These are phyloP conservation scores for Suillus subalutaceus DNA, from an alignment of 768 basidiomycete species.

Conservation along the genomic window DNA sequence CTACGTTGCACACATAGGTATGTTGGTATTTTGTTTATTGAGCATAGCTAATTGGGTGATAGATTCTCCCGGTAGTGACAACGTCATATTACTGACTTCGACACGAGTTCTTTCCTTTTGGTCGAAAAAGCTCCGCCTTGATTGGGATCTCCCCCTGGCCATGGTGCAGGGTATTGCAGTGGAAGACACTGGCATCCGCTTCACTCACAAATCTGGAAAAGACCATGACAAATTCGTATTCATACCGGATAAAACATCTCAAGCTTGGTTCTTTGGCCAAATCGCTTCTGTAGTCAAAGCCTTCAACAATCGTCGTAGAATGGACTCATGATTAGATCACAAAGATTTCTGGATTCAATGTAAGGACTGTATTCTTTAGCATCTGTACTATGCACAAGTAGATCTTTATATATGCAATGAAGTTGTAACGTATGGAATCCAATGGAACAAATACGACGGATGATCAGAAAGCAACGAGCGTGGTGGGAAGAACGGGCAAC, in stretches of 20 bases:
- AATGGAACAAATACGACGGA: slow-evolving; percentile 29
- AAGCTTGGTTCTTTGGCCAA: slow-evolving; percentile 81
- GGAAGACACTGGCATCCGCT: slow-evolving; percentile 89
- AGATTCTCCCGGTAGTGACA: slow-evolving; percentile 83
- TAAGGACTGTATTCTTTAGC: slow-evolving; percentile 25
- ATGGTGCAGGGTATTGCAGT: slow-evolving; percentile 87
- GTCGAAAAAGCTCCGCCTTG: slow-evolving; percentile 80
- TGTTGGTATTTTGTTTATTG: slow-evolving; percentile 26
- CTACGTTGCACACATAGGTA: slow-evolving; percentile 93
- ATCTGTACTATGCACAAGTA: slow-evolving; percentile 26
- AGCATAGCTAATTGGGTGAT: slow-evolving; percentile 17
- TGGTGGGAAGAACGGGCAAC: slow-evolving; percentile 18
- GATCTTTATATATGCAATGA: slow-evolving; percentile 29
- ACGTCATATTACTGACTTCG: slow-evolving; percentile 78
- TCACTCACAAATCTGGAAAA: slow-evolving; percentile 77
- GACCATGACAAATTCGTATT: slow-evolving; percentile 77
- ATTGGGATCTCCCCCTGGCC: slow-evolving; percentile 90
- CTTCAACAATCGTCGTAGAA: slow-evolving; percentile 73
- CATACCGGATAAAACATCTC: slow-evolving; percentile 74
- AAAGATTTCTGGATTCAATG: slow-evolving; percentile 18
- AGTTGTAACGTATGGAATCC: slow-evolving; percentile 25
- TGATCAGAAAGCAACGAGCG: slow-evolving; percentile 23
- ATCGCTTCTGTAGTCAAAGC: slow-evolving; percentile 76
- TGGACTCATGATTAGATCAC: slow-evolving; percentile 48
- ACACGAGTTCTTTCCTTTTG: slow-evolving; percentile 81